These are phyloP conservation scores for Phytophthora foliorum DNA, from an alignment of 352 stramenopile genomes.

Conservation along the genomic window DNA sequence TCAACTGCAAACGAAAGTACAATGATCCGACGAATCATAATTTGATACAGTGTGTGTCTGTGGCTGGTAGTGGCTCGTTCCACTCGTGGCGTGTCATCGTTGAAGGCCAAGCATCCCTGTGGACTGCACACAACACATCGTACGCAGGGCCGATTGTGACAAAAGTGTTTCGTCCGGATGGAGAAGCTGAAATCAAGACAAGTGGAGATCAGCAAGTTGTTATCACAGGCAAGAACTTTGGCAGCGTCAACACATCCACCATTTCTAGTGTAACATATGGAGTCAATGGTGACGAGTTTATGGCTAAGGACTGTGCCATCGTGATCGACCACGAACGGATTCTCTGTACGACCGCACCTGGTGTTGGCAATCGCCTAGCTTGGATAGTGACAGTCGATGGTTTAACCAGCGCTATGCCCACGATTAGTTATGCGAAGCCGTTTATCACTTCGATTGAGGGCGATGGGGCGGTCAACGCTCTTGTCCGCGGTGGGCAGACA, in stretches of 20 bases:
- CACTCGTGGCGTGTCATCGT: slow-evolving; percentile 57
- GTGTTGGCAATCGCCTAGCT: slow-evolving; percentile 56
- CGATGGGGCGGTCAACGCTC: slow-evolving; percentile 40
- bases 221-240: slow-evolving; percentile 73
- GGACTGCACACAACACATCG: slow-evolving; percentile 48
- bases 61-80: slow-evolving; percentile 53
- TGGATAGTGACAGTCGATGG: slow-evolving; percentile 74
- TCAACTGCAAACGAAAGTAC: slow-evolving; percentile 70
- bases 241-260: slow-evolving; percentile 34
- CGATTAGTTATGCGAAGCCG: slow-evolving; percentile 67
- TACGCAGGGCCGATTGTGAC: slow-evolving; percentile 66
- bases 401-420: slow-evolving; percentile 55
- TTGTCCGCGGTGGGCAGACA: slow-evolving; percentile 48
- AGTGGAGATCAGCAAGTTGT: slow-evolving; percentile 61
- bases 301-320: slow-evolving; percentile 46
- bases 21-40: slow-evolving; percentile 49
- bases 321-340: slow-evolving; percentile 66
- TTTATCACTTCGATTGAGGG: slow-evolving; percentile 53
- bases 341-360: slow-evolving; percentile 51
- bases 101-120: slow-evolving; percentile 48
- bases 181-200: slow-evolving; percentile 57
- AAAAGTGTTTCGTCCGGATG: slow-evolving; percentile 59
- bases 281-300: slow-evolving; percentile 57
- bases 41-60: slow-evolving; percentile 60
- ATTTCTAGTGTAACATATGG: slow-evolving; percentile 65